Base-by-base conservation (phyloP, 495 filamentous ascomycete species). In the Xylaria curta region DNA sequence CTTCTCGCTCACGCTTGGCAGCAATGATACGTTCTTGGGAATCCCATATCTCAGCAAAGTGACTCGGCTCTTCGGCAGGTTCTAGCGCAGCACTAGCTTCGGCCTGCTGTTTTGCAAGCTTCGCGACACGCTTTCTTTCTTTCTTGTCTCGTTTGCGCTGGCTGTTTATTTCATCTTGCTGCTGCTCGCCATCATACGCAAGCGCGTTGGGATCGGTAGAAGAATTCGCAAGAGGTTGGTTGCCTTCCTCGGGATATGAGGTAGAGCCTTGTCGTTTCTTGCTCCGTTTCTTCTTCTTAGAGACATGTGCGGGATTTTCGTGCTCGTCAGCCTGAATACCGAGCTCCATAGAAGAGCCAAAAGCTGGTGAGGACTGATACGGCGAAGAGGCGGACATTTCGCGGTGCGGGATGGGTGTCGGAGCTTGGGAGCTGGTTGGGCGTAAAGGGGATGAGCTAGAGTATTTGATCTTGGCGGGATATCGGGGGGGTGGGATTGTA, bases 41-140 rank as follows among this genome's bases (percentile, higher is more conserved):
- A 40, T 49, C n/a, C 63, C 40, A 60, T 46, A 68, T 46, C 28
- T 67, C 63, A 6, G 42, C 26, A 46, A 66, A 60, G 8, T 3
- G 62, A 24, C 56, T 68, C 19, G 40, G 13, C 38, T 67, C 21
- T 42, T 67, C 28, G 26, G 44, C 31, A 24, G 21, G 1, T 31
- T 54, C 33, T 15, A 68, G 17, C 12, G 40, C 19, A 12, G 46
- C 38, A 42, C n/a, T 54, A 75, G 56, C 62, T 75, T 71, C 76
- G 66, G 74, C 76, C 69, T 81, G 40, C 68, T 72, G 66, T 74
- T 76, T 54, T 67, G 69, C 33, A 72, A 76, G 72, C 74, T 63
- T 72, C 19, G 70, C 63, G 5, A 56, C 56, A 15, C 65, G 53
- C 31, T 46, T 72, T 1, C 38, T 67, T 36, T 17, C 63, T 56